Evolutionary conservation across 2,329 filamentous ascomycete species (phyloP), one percentile per base, ranked within the genome.

Genomic region (Arthrobotrys iridis): DNA sequence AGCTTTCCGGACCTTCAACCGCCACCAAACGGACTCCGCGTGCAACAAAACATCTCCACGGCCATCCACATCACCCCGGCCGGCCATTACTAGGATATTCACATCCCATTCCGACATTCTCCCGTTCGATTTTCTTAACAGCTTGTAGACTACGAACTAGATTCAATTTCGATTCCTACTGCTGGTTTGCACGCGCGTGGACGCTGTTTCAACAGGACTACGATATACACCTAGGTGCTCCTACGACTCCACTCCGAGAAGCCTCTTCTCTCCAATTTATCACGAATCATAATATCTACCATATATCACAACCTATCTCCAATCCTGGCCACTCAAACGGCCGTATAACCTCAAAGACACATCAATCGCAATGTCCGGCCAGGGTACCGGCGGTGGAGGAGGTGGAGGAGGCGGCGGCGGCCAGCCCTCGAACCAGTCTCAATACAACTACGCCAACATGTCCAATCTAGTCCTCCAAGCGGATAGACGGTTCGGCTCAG

Each of bases 401-500:
- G 50, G 57, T 20, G 57, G 57, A 8, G 57, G 48, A 83, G 91
- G 90, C 71, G 77, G 78, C 83, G 86, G 88, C 83, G 86, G 90
- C 81, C 88, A 88, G 55, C 70, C 70, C 10, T 45, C 43, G 83
- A 89, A 95, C 90, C 91, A 96, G 81, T 93, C 93, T 83, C 93
- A 97, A 84, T 97, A 96, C 88, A 97, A 97, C 84, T 97, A 97
- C 88, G 93, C 93, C 89, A 93, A 92, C 83, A 98, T 99, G 95
- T 99, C 95, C 85, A 99, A 99, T 89, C 91, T 99, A 93, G 95
- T 99, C 82, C 92, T 99, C 88, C 95, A 99, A 91, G 93, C 93
- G 85, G 95, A 99, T 86, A 91, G 93, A 85, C 91, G 95, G 80
- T 98, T 99, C 82, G 91, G 96, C 80, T 68, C 71, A 10, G 71